Conservation (phyloP, 225 moss, liverwort and hornwort species). For the Thuidium tamariscinum region DNA sequence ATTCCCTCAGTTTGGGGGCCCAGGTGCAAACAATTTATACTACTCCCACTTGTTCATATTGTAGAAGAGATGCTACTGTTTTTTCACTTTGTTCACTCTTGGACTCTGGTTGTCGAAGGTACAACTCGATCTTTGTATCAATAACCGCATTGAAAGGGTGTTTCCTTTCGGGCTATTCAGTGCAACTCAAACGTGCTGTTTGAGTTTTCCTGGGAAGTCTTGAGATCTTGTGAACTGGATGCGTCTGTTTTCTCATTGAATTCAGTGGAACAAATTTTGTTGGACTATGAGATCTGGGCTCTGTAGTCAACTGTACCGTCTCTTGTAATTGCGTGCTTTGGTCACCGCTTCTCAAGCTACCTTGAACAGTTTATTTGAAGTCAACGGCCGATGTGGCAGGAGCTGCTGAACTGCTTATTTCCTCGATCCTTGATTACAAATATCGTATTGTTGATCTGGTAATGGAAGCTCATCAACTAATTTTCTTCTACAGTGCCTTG, state of each 20-base stretch:
- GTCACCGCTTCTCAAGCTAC: not conserved
- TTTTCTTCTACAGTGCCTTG: not conserved
- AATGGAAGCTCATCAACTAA: too few relatives aligned
- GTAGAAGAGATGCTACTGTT: conserved; percentile 19
- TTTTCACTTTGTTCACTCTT: not conserved
- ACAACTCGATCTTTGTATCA: conserved; percentile 21
- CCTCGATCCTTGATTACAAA: not conserved
- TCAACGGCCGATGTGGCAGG: not conserved
- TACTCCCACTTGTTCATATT: conserved; percentile 22
- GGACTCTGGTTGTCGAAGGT: conserved; percentile 13
- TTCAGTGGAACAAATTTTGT: not conserved
- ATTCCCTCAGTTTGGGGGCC: not conserved
- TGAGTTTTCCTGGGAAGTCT: not conserved
- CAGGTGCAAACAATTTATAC: not conserved
- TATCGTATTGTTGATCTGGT: not conserved
- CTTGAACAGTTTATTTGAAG: not conserved
- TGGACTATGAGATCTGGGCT: not conserved
- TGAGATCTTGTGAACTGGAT: not conserved
- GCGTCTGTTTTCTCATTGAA: not conserved
- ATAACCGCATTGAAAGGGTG: not conserved
- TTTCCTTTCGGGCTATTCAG: not conserved
- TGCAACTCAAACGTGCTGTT: not conserved
- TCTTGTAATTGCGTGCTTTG: not conserved
- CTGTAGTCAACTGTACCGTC: not conserved
- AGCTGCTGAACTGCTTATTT: not conserved